Evolutionary conservation across 306 rosid genomes (phyloP).

Genomic region (Dryas octopetala): DNA sequence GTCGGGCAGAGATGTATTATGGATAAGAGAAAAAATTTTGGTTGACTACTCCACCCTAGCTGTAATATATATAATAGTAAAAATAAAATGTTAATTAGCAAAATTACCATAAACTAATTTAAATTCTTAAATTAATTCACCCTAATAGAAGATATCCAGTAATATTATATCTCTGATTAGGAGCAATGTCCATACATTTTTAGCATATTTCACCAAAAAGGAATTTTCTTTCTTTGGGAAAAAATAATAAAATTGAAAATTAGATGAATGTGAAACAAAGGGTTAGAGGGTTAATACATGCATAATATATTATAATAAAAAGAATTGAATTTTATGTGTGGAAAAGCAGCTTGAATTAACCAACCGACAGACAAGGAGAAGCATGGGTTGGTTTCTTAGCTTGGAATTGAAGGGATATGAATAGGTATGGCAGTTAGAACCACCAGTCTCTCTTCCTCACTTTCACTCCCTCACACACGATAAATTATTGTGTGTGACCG

Average conservation of each 20-base stretch:
- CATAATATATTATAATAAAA: neutral
- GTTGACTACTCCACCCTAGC: too few species aligned
- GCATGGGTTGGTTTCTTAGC: constrained; percentile 51
- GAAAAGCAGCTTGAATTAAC: constrained; percentile 37
- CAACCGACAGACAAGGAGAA: constrained; percentile 62
- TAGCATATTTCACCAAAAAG: neutral
- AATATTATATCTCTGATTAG: neutral
- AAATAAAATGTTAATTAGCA: too few species aligned
- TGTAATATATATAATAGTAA: too few species aligned
- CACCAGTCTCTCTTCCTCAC: constrained; percentile 37
- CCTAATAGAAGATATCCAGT: too few species aligned
- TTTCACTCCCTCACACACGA: constrained; percentile 17
- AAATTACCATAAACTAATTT: too few species aligned
- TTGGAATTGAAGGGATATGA: constrained; percentile 67
- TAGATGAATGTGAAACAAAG: neutral
- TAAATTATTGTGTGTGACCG: too few species aligned
- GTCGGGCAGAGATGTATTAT: too few species aligned
- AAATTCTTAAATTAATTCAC: too few species aligned
- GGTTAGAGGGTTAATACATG: neutral
- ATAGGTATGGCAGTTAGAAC: constrained; percentile 75
- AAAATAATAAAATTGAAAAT: neutral
- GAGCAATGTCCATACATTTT: neutral
- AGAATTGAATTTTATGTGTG: constrained; percentile 14
- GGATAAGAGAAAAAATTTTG: too few species aligned
- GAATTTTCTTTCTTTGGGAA: neutral